These are phyloP conservation scores for Pseudoturritis turrita DNA, from an alignment of 345 rosid species.

Conservation along the genomic window DNA sequence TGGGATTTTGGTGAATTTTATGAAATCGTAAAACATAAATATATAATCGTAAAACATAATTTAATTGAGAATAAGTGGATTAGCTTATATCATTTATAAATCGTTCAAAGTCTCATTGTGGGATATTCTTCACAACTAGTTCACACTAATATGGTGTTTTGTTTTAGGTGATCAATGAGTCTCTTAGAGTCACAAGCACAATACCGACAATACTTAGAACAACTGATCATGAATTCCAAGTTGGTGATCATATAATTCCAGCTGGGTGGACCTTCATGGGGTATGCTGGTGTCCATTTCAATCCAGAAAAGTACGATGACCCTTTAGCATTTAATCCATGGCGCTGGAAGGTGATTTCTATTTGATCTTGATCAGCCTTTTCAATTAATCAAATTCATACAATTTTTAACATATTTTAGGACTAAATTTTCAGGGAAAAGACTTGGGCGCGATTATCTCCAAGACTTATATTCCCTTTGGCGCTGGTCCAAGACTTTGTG, in stretches of 20 bases:
- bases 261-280: constrained; percentile 13
- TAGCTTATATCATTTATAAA: too few relatives aligned
- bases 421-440: neutral
- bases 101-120: too few relatives aligned
- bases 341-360: constrained; percentile 18
- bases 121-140: too few relatives aligned
- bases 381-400: neutral
- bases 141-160: neutral
- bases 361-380: neutral
- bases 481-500: constrained; percentile 13
- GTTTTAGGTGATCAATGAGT: constrained; percentile 14
- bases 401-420: too few relatives aligned
- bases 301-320: neutral
- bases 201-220: neutral
- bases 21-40: too few relatives aligned
- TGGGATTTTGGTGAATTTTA: too few relatives aligned
- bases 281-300: neutral
- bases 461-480: constrained; percentile 18
- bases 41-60: too few relatives aligned
- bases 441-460: neutral
- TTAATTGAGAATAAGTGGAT: too few relatives aligned
- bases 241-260: neutral
- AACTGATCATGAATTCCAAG: neutral
- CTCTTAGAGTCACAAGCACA: constrained; percentile 7
- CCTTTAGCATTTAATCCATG: constrained; percentile 14